Base-by-base conservation (phyloP, 495 filamentous ascomycete genomes). In the Melanomma pulvis-pyrius region DNA sequence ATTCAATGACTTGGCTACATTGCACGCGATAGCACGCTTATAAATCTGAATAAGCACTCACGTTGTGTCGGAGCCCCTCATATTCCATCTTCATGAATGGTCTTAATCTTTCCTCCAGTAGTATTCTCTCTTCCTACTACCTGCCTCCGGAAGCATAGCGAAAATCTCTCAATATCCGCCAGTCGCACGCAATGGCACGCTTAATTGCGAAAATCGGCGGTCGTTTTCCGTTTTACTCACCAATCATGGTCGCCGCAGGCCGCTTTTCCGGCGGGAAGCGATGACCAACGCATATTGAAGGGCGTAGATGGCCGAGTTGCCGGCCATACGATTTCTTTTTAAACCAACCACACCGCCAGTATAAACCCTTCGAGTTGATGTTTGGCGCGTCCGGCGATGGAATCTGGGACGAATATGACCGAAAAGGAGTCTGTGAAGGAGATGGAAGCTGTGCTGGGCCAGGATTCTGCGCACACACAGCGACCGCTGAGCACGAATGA, bases 401-500 rank as follows among this genome's bases (percentile, higher is more conserved):
- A 60, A 19, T 48, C 21, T 9, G 24, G 39, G 13, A 60, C 1
- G 19, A 60, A 60, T n/a, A 22, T 41, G 22, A n/a, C 4, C 34
- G 57, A 49, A 32, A 48, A 48, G 13, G 57, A 50, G 13, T 2
- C 2, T 26, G n/a, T 48, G 57, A 50, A 63, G n/a, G 55, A 65
- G 54, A 65, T 59, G 25, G 55, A 49, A 12, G 53, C 36, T 46
- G 39, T 34, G n/a, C 28, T 68, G 21, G 28, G 51, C 21, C 34
- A 28, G 6, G 59, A 63, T 5, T 13, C 28, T 4, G 51, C 63
- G 28, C 59, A 63, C 29, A 21, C 57, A 29, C 59, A 59, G 28
- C 41, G 32, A 22, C 59, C 59, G 30, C 46, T 32, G 44, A 59
- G 21, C 25, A 21, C 7, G 30, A 46, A 30, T 8, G n/a, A 44